Base-by-base conservation (phyloP, 257 asterid genomes). In the Cordia subcordata region DNA sequence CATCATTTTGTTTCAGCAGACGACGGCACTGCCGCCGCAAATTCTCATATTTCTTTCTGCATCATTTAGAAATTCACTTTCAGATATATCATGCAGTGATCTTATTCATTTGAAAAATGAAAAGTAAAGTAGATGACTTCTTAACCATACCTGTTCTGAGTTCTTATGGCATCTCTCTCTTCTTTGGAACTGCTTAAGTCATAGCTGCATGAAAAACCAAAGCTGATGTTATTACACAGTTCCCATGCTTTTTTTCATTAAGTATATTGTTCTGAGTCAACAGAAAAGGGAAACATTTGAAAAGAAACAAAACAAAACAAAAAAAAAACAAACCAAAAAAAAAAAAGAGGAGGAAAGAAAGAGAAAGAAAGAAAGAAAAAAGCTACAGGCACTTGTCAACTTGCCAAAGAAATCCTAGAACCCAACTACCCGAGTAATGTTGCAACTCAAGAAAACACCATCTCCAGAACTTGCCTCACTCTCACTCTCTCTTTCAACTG, bases 11-110 rank as follows among this genome's bases (percentile, higher is more conserved):
- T 71, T 81, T 87, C 61, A 73, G 74, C 62, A 87, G 75, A n/a
- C 66, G 77, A 55, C 78, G 81, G 64, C 95, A 85, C 54, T 69
- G 90, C 67, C 79, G 75, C 16, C 89, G 81, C 62, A 87, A 73
- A 59, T 79, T 83, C 72, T 87, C 96, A 66, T 90, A 90, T 64
- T 85, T 87, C 83, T 76, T 81, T 68, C 97, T 90, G 93, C 82
- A 73, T 52, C 49, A 56, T 71, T 58, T 49, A 65, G 40, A 46
- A 18, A 63, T 70, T 44, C 38, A 11, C 11, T 22, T 20, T 18
- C 12, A 53, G 57, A 42, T 14, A 8, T 42, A 14, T 42, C 15
- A 27, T 27, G 35, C 35, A 27, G 4, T 27, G 13, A 49, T 0
- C 23, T 11, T 53, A 53, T 21, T 53, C 37, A 53, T 53, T 9